phyloP scores from a whole-genome alignment of 176 grass and related monocot species.

The Alopecurus myosuroides region DNA sequence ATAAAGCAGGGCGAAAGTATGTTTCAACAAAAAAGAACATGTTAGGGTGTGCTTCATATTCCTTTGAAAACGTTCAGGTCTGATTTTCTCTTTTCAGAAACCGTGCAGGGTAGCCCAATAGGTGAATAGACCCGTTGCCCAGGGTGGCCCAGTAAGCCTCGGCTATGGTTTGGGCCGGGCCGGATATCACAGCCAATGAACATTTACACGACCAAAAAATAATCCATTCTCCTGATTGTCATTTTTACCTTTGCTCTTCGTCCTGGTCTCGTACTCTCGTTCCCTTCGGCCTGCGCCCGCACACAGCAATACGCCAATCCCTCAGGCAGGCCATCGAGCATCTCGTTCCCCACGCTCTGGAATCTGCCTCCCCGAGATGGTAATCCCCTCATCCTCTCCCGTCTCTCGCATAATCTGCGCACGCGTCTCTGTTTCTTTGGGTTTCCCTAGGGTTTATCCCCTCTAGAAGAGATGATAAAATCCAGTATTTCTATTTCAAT shows the following conservation, averaged over 20 bases:
- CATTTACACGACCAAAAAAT: not conserved
- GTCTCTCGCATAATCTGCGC: not conserved
- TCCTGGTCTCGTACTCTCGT: not conserved
- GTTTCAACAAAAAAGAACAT: no score
- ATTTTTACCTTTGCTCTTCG: not conserved
- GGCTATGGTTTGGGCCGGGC: not conserved
- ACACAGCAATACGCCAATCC: slow-evolving; percentile 2
- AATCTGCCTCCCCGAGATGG: not conserved
- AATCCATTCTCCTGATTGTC: not conserved
- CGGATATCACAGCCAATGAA: not conserved
- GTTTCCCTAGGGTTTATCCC: slow-evolving; percentile 19
- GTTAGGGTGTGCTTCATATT: not conserved
- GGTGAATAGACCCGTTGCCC: not conserved
- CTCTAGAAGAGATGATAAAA: not conserved
- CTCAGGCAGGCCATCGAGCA: not conserved
- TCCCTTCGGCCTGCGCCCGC: not conserved
- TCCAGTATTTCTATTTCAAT: not conserved
- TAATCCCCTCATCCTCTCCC: not conserved
- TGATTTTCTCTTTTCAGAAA: not conserved
- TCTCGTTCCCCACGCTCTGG: not conserved
- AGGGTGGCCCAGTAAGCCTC: not conserved
- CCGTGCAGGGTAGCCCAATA: no score
- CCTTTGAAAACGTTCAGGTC: not conserved
- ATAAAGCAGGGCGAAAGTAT: no score
- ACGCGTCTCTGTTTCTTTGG: not conserved